These are phyloP conservation scores for Fusarium sp. DNA, from an alignment of 2,329 filamentous ascomycete species.

Conservation along the genomic window DNA sequence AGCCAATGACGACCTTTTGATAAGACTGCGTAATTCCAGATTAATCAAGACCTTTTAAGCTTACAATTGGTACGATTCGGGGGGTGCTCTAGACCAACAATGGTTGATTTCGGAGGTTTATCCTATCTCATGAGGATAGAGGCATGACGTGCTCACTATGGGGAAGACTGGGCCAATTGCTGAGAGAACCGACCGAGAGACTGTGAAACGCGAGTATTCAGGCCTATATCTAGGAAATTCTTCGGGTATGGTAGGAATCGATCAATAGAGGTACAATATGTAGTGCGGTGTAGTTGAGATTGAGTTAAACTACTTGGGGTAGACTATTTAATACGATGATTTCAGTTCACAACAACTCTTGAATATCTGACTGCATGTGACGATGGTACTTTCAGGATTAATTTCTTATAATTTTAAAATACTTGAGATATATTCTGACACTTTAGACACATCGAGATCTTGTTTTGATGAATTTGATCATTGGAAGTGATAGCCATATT, in stretches of 20 bases:
- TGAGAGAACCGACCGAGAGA: constrained; percentile 40
- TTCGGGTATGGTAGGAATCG: neutral
- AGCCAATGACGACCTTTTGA: constrained; percentile 32
- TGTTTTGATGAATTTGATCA: neutral
- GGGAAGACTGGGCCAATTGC: constrained; percentile 38
- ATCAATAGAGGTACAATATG: neutral
- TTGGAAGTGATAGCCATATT: constrained; percentile 24
- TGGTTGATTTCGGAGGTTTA: constrained; percentile 22
- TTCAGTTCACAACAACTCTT: constrained; percentile 6
- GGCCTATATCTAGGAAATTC: neutral
- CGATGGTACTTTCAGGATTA: accelerated
- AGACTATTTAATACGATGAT: neutral
- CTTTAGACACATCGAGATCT: neutral
- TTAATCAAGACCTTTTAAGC: neutral
- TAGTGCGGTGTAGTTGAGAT: neutral
- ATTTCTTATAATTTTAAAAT: accelerated
- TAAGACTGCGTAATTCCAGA: constrained; percentile 25
- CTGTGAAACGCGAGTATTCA: neutral
- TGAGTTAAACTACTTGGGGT: neutral
- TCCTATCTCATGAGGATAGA: constrained; percentile 24
- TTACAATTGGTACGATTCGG: neutral
- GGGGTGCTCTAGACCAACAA: constrained; percentile 15
- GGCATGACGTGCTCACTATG: constrained; percentile 42
- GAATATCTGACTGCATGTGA: neutral
- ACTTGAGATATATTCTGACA: no score